Percentiles rank a stretch among this genome's conserved stretches.
phyloP scores from a whole-genome alignment of 192 early-diverging fungal genomes.

The Nowakowskiella sp. region DNA sequence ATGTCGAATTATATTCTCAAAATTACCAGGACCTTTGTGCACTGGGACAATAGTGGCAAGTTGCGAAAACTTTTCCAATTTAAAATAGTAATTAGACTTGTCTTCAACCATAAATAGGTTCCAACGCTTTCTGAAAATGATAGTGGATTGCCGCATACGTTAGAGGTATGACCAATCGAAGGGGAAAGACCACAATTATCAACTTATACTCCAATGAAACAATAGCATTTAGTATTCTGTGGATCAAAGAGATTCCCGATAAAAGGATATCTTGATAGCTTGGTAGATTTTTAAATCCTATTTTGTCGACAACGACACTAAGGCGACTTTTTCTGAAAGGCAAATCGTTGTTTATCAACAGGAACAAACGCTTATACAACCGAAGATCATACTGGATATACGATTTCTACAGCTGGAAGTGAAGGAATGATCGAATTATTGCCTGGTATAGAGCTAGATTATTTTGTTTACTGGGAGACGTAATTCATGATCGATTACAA shows the following conservation, averaged over 20 bases:
- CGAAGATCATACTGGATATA: constrained; percentile 66
- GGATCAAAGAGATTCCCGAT: constrained; percentile 60
- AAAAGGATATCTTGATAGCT: constrained; percentile 65
- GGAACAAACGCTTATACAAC: constrained; percentile 66
- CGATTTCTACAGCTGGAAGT: constrained; percentile 42
- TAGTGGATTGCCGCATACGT: constrained; percentile 73
- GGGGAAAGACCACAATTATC: background rate
- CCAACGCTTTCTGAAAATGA: constrained; percentile 60
- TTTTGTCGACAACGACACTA: background rate
- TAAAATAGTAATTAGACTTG: too few relatives aligned
- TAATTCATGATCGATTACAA: constrained; percentile 62
- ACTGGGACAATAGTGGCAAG: constrained; percentile 61
- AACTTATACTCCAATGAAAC: constrained; percentile 3
- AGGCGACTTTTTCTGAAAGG: constrained; percentile 18
- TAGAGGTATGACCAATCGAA: constrained; percentile 49
- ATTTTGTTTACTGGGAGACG: constrained; percentile 46
- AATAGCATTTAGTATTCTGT: constrained; percentile 67
- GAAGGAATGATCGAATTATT: background rate
- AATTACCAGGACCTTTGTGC: constrained; percentile 56
- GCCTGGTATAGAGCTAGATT: constrained; percentile 1
- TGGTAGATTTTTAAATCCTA: constrained; percentile 10
- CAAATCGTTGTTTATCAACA: constrained; percentile 60
- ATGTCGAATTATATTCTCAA: constrained; percentile 51
- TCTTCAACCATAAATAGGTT: too few relatives aligned
- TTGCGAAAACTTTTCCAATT: too few relatives aligned